phyloP scores from a whole-genome alignment of 352 stramenopile genomes.

The Phytophthora capsici region DNA sequence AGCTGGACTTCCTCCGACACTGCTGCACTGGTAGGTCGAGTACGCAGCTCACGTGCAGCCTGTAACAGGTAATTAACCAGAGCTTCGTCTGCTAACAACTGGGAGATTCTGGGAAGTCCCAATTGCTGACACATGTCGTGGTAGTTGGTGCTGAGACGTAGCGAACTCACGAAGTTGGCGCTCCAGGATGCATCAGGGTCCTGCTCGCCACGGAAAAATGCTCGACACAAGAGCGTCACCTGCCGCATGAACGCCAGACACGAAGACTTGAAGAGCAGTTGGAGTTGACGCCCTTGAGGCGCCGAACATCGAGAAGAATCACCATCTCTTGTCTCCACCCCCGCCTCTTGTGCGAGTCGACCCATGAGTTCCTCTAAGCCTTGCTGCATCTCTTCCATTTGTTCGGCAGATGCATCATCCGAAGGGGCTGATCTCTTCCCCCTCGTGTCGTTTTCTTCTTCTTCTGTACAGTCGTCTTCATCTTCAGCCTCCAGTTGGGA shows the following conservation, averaged over 20 bases:
- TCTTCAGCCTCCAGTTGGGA: slow-evolving; percentile 61
- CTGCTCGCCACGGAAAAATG: slow-evolving; percentile 78
- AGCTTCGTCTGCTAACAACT: slow-evolving; percentile 55
- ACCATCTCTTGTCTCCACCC: slow-evolving; percentile 38
- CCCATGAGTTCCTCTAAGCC: slow-evolving; percentile 64
- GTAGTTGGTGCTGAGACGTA: slow-evolving; percentile 79
- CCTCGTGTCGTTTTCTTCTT: slow-evolving; percentile 31
- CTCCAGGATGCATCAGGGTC: slow-evolving; percentile 80
- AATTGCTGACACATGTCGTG: slow-evolving; percentile 81
- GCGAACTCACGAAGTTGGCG: slow-evolving; percentile 79
- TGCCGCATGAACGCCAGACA: slow-evolving; percentile 79
- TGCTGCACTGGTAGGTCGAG: slow-evolving; percentile 47
- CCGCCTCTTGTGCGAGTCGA: slow-evolving; percentile 48
- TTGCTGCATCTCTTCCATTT: slow-evolving; percentile 52
- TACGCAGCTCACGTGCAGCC: slow-evolving; percentile 58
- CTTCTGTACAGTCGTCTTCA: slow-evolving; percentile 52
- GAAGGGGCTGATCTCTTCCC: neutral
- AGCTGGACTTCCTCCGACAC: slow-evolving; percentile 56
- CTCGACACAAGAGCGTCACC: slow-evolving; percentile 76
- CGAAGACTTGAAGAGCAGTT: slow-evolving; percentile 80
- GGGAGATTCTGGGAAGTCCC: slow-evolving; percentile 61
- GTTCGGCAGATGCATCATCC: slow-evolving; percentile 30
- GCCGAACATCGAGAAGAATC: slow-evolving; percentile 13
- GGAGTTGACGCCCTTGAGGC: slow-evolving; percentile 58
- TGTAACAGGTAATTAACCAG: slow-evolving; percentile 65